Base-by-base conservation (phyloP, 345 rosid species). In the Linum lewisii region DNA sequence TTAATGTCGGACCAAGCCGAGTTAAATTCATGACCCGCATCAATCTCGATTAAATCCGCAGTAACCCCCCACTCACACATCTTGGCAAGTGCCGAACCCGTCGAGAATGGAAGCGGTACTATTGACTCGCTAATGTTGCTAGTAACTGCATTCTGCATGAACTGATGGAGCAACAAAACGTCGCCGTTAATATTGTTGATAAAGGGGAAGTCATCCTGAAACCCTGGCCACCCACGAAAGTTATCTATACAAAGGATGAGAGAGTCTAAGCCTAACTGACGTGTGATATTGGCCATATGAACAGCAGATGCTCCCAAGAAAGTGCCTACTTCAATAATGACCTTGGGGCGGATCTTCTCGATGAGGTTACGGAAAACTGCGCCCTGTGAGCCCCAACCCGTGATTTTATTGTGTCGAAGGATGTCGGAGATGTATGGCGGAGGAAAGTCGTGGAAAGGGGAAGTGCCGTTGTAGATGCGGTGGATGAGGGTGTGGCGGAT, bases 381-480 rank as follows among this genome's bases (percentile, higher is more conserved):
- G 75, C 16, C 83, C 83, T 72, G 75, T 44, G 94, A 86, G 15
- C 94, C 94, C 94, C 94, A 83, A 3, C 94, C 89, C 59, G 77
- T 78, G 65, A 83, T 36, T 24, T 70, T 69, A 44, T 62, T 74
- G 3, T 1, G 19, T 20, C 70, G 69, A 21, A 83, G 81, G 51
- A 65, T 69, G 16, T 55, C 21, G 3, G 32, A 45, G 10, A 76
- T 75, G 61, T 78, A 65, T 1, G 75, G 69, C 2, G 89, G 94
- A 0, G 89, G 89, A 57, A 86, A 86, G 22, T 75, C 68, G 10
- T 14, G 14, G 71, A 73, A 86, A 3, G 94, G 89, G 0, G 87
- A 81, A 21, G 74, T 70, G 44, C 66, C 71, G 65, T 81, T 77
- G 54, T 77, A 83, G 29, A 86, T 55, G 37, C 81, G 66, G 50